phyloP scores from a whole-genome alignment of 2,329 filamentous ascomycete genomes.

The Aspergillus proliferans region DNA sequence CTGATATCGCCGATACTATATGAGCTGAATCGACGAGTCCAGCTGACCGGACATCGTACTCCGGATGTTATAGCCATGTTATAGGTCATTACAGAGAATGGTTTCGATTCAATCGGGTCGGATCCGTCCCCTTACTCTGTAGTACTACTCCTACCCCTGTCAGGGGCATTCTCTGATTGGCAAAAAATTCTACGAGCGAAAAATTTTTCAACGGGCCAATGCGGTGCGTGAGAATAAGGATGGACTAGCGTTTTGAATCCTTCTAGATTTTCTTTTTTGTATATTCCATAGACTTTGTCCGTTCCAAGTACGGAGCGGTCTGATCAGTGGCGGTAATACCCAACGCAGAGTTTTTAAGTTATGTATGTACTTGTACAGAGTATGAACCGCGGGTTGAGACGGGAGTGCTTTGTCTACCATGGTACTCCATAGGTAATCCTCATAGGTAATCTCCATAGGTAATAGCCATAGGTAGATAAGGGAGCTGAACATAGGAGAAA shows the following conservation, averaged over 20 bases:
- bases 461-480: no score
- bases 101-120: no score
- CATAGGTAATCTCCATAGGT: not conserved
- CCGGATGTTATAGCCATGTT: no score
- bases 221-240: not conserved
- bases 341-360: no score
- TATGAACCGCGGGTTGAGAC: not conserved
- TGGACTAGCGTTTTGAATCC: not conserved
- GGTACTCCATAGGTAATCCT: no score
- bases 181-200: not conserved
- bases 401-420: not conserved
- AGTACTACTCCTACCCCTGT: not conserved
- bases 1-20: no score
- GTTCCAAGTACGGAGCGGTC: not conserved
- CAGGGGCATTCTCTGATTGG: not conserved
- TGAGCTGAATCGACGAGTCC: no score
- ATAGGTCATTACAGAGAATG: no score
- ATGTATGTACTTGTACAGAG: not conserved
- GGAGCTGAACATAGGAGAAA: no score
- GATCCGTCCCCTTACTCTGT: not conserved
- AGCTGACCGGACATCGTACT: no score
- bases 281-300: not conserved
- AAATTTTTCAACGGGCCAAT: not conserved
- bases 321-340: no score
- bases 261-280: not conserved